These are phyloP conservation scores for Amaranthus palmeri DNA, from an alignment of 148 eudicot genomes.

Conservation along the genomic window DNA sequence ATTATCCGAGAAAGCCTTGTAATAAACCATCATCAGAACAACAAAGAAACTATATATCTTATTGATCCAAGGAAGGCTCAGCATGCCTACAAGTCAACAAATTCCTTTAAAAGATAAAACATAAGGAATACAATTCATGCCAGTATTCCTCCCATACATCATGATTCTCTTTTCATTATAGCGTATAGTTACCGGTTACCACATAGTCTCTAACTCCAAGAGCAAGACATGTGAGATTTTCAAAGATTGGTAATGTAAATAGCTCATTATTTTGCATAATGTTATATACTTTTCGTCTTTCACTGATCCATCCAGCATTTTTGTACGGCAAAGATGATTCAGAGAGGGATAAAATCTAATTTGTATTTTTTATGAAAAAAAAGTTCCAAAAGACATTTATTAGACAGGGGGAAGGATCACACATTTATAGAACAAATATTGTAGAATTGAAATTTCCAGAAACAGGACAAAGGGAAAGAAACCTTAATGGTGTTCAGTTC, in stretches of 20 bases:
- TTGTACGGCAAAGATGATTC: not conserved
- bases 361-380: not conserved
- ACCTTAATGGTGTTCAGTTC: constrained; percentile 93
- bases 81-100: not conserved
- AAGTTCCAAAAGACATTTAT: not conserved
- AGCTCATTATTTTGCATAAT: not conserved
- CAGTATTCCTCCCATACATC: not conserved
- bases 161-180: not conserved
- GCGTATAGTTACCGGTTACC: not conserved
- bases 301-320: not conserved
- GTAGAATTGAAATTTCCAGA: not conserved
- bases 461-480: constrained; percentile 7
- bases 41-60: not conserved
- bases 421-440: not conserved
- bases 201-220: not conserved
- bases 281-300: not conserved
- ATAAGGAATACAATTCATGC: not conserved
- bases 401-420: not conserved
- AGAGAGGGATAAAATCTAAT: not conserved
- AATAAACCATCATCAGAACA: not conserved
- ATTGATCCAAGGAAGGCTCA: not conserved
- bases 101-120: not conserved
- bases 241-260: not conserved
- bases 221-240: not conserved
- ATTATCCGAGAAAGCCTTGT: not conserved